A percentile compares a stretch with the other conserved stretches of the same genome.
Evolutionary conservation across 129 eudicot genomes (phyloP).

Genomic region (Artemisia annua): DNA sequence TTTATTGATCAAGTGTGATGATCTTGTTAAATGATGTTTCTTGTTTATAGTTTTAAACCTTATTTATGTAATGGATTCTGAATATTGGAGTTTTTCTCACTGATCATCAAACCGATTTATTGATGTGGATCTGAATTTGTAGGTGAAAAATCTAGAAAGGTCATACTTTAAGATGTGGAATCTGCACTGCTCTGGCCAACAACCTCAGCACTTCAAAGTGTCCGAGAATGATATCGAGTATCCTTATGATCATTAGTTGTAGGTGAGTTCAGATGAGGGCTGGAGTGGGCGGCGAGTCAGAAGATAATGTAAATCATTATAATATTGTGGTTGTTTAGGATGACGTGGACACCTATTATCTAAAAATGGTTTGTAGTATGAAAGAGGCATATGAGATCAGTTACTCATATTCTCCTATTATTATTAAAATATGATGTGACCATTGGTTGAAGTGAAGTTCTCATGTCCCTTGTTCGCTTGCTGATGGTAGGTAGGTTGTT

Average conservation of each 20-base stretch:
- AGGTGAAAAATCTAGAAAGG: constrained; percentile 89
- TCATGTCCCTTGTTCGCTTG: background rate
- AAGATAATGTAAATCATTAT: constrained; percentile 24
- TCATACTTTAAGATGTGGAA: constrained; percentile 95
- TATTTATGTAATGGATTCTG: background rate
- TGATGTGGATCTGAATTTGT: constrained; percentile 17
- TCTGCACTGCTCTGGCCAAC: constrained; percentile 77
- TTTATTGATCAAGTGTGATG: background rate
- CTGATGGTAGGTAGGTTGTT: background rate
- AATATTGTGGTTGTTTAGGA: constrained; percentile 26
- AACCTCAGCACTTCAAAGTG: constrained; percentile 84
- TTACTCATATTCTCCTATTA: background rate
- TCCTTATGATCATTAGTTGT: constrained; percentile 70
- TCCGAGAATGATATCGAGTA: constrained; percentile 69
- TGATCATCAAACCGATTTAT: background rate
- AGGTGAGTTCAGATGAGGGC: constrained; percentile 17
- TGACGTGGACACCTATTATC: constrained; percentile 16
- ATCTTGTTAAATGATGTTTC: no score
- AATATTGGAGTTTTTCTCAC: background rate
- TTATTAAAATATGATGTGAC: constrained; percentile 5
- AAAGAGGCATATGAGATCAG: constrained; percentile 14
- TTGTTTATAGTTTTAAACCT: background rate
- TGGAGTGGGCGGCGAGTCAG: background rate
- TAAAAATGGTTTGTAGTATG: constrained; percentile 27
- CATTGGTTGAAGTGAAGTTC: constrained; percentile 16